Evolutionary conservation across 192 early-diverging fungal genomes (phyloP).

Genomic region (Spizellomyces punctatus): DNA sequence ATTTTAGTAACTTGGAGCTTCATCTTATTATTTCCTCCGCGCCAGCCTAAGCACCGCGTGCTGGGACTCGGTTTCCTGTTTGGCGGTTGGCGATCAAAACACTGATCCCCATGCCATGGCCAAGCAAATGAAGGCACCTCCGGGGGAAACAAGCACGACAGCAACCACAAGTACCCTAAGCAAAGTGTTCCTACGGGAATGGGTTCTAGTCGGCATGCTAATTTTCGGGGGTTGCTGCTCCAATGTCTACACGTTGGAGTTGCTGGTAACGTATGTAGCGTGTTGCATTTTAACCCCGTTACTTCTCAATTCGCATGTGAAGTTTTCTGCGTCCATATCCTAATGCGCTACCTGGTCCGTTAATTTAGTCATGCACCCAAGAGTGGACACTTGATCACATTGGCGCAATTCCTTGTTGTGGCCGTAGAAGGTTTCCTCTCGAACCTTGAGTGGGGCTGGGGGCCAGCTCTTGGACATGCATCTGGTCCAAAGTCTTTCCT

Average conservation of each 20-base stretch:
- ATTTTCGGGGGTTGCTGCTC: conserved; percentile 91
- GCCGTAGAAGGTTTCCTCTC: conserved; percentile 66
- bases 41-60: no score
- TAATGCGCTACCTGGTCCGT: neutral
- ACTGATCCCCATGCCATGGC: no score
- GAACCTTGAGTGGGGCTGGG: conserved; percentile 53
- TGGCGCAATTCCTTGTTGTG: conserved; percentile 80
- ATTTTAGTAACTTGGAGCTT: no score
- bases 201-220: conserved; percentile 63
- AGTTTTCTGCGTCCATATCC: neutral
- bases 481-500: neutral
- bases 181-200: conserved; percentile 42
- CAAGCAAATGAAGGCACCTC: no score
- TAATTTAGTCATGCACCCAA: conserved; percentile 47
- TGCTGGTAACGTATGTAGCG: conserved; percentile 65
- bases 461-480: conserved; percentile 1
- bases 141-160: no score
- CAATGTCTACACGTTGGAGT: conserved; percentile 83
- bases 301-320: no score
- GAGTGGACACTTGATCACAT: conserved; percentile 79
- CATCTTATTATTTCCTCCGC: no score
- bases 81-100: no score
- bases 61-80: no score
- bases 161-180: no score
- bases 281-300: no score